Percentiles rank a stretch among this genome's conserved stretches.
phyloP scores from a whole-genome alignment of 2,329 filamentous ascomycete genomes.

The Xylariaceae sp. region DNA sequence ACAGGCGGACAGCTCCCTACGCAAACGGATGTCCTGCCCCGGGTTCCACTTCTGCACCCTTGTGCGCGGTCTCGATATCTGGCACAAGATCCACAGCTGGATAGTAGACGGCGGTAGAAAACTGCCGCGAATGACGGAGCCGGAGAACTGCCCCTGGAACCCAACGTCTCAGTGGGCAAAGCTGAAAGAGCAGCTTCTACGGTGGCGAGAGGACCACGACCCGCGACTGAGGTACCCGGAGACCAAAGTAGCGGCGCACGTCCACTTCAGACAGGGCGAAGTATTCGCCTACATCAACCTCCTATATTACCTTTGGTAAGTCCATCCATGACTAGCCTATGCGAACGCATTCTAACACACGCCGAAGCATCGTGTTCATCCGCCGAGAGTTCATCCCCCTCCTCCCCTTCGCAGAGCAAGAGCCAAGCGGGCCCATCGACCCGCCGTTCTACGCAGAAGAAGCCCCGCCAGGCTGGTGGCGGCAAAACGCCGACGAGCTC shows the following conservation, averaged over 20 bases:
- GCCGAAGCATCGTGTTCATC: constrained; percentile 9
- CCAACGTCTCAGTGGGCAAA: constrained; percentile 16
- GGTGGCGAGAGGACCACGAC: constrained; percentile 19
- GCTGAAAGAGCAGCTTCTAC: constrained; percentile 10
- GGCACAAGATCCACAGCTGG: constrained; percentile 21
- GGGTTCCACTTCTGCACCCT: constrained; percentile 18
- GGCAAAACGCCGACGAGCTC: constrained; percentile 16
- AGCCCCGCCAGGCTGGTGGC: constrained; percentile 18
- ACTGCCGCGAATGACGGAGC: constrained; percentile 15
- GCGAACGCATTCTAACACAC: neutral
- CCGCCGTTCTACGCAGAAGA: constrained; percentile 16
- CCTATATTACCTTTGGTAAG: constrained; percentile 19
- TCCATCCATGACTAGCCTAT: neutral
- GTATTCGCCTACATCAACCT: constrained; percentile 21
- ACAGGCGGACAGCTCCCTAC: neutral
- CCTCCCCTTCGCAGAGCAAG: constrained; percentile 14
- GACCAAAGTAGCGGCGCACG: constrained; percentile 16
- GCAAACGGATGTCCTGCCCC: constrained; percentile 10
- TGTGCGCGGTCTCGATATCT: constrained; percentile 18
- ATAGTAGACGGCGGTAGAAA: constrained; percentile 19
- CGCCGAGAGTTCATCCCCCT: constrained; percentile 17
- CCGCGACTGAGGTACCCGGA: constrained; percentile 16
- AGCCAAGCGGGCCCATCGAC: constrained; percentile 16
- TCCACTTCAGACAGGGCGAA: constrained; percentile 18
- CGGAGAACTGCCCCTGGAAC: constrained; percentile 19